Evolutionary conservation across 2,329 filamentous ascomycete genomes (phyloP).

Genomic region (Lachnellula hyalina): DNA sequence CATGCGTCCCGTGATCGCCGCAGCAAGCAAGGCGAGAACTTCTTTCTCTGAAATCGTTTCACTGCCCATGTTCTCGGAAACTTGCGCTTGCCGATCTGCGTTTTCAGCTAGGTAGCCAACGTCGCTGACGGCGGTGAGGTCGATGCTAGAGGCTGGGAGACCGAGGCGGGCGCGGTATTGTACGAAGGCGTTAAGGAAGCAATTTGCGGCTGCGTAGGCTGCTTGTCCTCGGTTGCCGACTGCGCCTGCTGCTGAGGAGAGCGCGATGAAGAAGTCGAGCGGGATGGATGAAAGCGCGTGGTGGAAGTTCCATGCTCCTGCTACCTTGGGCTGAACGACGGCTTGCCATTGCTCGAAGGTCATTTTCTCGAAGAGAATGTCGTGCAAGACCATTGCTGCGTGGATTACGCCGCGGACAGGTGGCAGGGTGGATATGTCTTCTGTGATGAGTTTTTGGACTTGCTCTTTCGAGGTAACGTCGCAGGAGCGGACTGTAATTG

Average conservation of each 20-base stretch:
- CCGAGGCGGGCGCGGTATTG: slow-evolving; percentile 18
- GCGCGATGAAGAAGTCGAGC: slow-evolving; percentile 33
- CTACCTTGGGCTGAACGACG: slow-evolving; percentile 33
- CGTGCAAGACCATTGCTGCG: slow-evolving; percentile 26
- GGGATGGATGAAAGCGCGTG: slow-evolving; percentile 6
- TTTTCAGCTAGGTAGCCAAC: slow-evolving; percentile 31
- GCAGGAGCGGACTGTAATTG: slow-evolving; percentile 16
- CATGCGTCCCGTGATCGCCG: slow-evolving; percentile 24
- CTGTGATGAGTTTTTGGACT: slow-evolving; percentile 13
- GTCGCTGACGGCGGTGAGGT: slow-evolving; percentile 19
- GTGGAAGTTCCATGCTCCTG: slow-evolving; percentile 24
- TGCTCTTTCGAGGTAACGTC: slow-evolving; percentile 13
- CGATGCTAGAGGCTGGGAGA: slow-evolving; percentile 19
- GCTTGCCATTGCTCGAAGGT: slow-evolving; percentile 32
- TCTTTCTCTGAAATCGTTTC: slow-evolving; percentile 18
- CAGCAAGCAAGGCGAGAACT: slow-evolving; percentile 24
- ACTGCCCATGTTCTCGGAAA: slow-evolving; percentile 12
- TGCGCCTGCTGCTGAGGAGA: slow-evolving; percentile 18
- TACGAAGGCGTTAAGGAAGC: slow-evolving; percentile 26
- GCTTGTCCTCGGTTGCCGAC: slow-evolving; percentile 27
- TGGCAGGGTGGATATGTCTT: slow-evolving; percentile 11
- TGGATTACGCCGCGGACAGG: slow-evolving; percentile 24
- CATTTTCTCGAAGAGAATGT: slow-evolving; percentile 25
- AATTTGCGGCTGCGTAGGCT: slow-evolving; percentile 32
- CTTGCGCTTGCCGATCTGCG: slow-evolving; percentile 4